Evolutionary conservation across 352 stramenopile genomes (phyloP), one percentile per base, ranked within the genome.

Genomic region (Phytophthora brassicae): DNA sequence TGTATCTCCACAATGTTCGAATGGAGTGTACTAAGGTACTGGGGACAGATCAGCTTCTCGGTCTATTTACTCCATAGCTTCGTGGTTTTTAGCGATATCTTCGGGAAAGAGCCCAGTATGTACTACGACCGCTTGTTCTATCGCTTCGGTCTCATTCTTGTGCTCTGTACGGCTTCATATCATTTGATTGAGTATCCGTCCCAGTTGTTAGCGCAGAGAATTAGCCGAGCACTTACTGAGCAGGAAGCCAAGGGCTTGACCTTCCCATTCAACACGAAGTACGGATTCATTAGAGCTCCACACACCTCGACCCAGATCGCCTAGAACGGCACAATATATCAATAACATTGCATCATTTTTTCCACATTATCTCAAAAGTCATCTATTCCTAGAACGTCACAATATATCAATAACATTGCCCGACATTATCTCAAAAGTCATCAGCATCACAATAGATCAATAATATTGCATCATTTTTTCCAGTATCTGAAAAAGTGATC

Each of bases 41-140:
- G 64, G 24, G 72, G 72, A 29, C 79, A 84, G 52, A 75, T 84
- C 55, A 84, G 75, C 52, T 81, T 73, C 59, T 84, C 72, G 0
- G 72, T 81, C 7, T 84, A 81, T 42, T n/a, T 84, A 43, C 60
- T 81, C 11, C 75, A 84, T 51, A 82, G 62, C 47, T 85, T 86
- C 49, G 74, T 86, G 38, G 43, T 77, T 48, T 75, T 67, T 46
- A 66, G 60, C 12, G 33, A 74, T 39, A 63, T 70, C 19, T 59
- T 64, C 39, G 39, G 33, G 48, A 56, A 70, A 19, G 49, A 71
- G 17, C 61, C 56, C 14, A 33, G 14, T 16, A 29, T 64, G 60
- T 74, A 64, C 33, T 77, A 71, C 45, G 69, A 77, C 13, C 56
- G 65, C 5, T 48, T 84, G 43, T 77, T 78, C 17, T 50, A 48